Percentiles rank a stretch among this genome's conserved stretches.
Evolutionary conservation across 2,329 filamentous ascomycete species (phyloP).

Genomic region (Nakataea oryzae): DNA sequence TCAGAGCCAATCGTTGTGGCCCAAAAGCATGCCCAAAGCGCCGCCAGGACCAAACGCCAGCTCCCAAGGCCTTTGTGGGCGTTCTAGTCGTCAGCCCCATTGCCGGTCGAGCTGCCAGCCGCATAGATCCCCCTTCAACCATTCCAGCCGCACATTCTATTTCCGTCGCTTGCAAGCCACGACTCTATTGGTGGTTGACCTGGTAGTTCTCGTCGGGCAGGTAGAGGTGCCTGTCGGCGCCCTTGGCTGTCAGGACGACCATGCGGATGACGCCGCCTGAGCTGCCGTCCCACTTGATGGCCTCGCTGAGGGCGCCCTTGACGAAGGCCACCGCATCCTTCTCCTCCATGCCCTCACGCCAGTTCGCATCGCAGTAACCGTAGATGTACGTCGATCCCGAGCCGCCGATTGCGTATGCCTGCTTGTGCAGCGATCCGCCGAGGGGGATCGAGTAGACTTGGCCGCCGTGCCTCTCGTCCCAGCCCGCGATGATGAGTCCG

Average conservation of each 20-base stretch:
- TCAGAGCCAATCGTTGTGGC: not conserved
- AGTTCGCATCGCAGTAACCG: constrained; percentile 94
- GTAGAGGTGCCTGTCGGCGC: constrained; percentile 88
- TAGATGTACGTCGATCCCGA: constrained; percentile 99
- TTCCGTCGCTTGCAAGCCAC: no score
- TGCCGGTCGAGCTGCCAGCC: not conserved
- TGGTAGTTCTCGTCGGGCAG: constrained; percentile 85
- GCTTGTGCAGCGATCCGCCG: constrained; percentile 95
- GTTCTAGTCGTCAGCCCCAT: not conserved
- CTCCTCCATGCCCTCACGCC: constrained; percentile 91
- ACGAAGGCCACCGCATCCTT: constrained; percentile 85
- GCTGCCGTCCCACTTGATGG: constrained; percentile 99
- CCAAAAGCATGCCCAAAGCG: not conserved
- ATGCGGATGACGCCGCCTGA: constrained; percentile 96
- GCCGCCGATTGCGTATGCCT: constrained; percentile 88
- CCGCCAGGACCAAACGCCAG: not conserved
- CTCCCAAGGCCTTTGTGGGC: not conserved
- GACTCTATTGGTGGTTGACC: constrained; percentile 41
- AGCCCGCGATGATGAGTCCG: constrained; percentile 96
- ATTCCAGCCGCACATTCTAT: no score
- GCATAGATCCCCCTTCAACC: not conserved
- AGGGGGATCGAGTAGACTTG: constrained; percentile 97
- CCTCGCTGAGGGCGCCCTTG: constrained; percentile 81
- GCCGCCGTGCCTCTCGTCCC: constrained; percentile 87
- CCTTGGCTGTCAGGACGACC: constrained; percentile 86